Evolutionary conservation across 2,329 filamentous ascomycete genomes (phyloP), one percentile per base, ranked within the genome.

Genomic region (Dryadomyces quercus-mongolicae): DNA sequence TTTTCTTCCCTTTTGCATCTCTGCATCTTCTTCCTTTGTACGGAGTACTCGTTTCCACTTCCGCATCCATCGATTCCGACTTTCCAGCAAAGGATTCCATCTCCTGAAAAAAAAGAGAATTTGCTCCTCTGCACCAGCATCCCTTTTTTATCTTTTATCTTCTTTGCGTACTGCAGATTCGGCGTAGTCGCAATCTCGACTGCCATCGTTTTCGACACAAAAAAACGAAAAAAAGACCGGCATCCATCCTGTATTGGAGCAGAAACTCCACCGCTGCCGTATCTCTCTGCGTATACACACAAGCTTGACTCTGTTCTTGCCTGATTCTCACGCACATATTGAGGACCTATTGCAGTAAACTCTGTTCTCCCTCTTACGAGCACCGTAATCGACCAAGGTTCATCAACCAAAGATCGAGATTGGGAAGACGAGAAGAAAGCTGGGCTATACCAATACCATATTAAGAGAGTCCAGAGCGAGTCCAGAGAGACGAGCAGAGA

Each of bases 381-480:
- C 44, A 52, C 42, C 49, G 52, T 54, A 54, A 54, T 48, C 52
- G 54, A 51, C 54, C 31, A 38, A 20, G 49, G 49, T 31, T 34
- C 16, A 10, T 31, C 43, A 40, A 38, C 51, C 47, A 34, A 50
- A 54, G 44, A 45, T 52, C 20, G 21, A 51, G 52, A 38, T 52
- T 16, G 21, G 49, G 52, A 45, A 51, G 40, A 25, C 10, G 51
- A 52, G 54, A 44, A 57, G 51, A 55, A 49, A 15, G 38, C 18
- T 15, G 20, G 49, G 18, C 47, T 38, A 38, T 49, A 13, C 25
- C 21, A 22, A 36, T 36, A 49, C 10, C 59, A 61, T 66, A 68
- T n/a, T n/a, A n/a, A n/a, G 67, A 68, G 66, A 62, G 61, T 66
- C 66, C 64, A 69, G 62, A 49, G n/a, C n/a, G n/a, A n/a, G n/a